Evolutionary conservation across 2,329 filamentous ascomycete species (phyloP), one percentile per base, ranked within the genome.

Genomic region (Grosmannia clavigera): DNA sequence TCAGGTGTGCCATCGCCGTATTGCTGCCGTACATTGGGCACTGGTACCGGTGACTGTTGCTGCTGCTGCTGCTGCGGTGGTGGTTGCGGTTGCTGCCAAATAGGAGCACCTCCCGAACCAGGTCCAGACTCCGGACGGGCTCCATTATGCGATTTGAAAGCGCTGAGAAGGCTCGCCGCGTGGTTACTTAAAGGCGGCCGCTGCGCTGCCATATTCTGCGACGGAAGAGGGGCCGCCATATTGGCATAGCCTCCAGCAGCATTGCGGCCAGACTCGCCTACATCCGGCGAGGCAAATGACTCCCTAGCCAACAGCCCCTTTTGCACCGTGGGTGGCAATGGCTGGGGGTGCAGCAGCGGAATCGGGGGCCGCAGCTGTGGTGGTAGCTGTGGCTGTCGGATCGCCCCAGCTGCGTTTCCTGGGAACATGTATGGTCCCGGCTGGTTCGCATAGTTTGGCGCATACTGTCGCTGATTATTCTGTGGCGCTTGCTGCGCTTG

Each of bases 251-350:
- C 53, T 19, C 58, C 38, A 2, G 43, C 35, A 22, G 61, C 27
- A 51, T 43, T 5, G 55, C 61, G 43, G 62, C 58, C 53, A 16
- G 55, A 33, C 3, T 35, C 46, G 54, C 65, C 67, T 54, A 65
- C 68, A 62, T 67, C 72, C 31, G 70, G 73, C 6, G 74, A 71
- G 12, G 70, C 69, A 14, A 71, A 65, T 53, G 73, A 68, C n/a
- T 69, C 70, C 50, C 72, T 67, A n/a, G 76, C 75, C 52, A 82
- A 77, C 60, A 81, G 71, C 7, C 76, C 75, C 62, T 78, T 76
- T 61, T 83, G 81, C 1, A 81, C 78, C 55, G 82, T 79, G 7
- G 79, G 81, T 33, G 80, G 81, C 12, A 80, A 68, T 11, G 80
- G 77, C 58, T 81, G 79, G 1, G 78, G 78, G 58, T 76, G 74